phyloP scores from a whole-genome alignment of 176 grass and related monocot genomes.

The Sorghum bicolor region Sorghum_bicolor_NCBIv3 NC_012879.2:6509001-6509500 shows the following conservation, averaged over 20 bases:
- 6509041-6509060: background rate
- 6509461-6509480: too few species aligned
- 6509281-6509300: background rate
- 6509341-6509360: conserved; percentile 4
- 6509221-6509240: background rate
- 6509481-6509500: too few species aligned
- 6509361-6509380: background rate
- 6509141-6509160: too few species aligned
- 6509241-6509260: background rate
- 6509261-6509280: background rate
- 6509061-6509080: background rate
- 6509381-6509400: conserved; percentile 28
- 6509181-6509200: background rate
- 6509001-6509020: background rate
- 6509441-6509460: too few species aligned
- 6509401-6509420: too few species aligned
- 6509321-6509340: background rate
- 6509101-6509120: too few species aligned
- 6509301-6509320: background rate
- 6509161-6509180: too few species aligned
- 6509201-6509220: background rate
- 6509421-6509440: too few species aligned
- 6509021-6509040: background rate
- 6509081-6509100: too few species aligned
- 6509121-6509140: too few species aligned